These are phyloP conservation scores for Globisporangium yorkense DNA, from an alignment of 352 stramenopile species.

Conservation along the genomic window DNA sequence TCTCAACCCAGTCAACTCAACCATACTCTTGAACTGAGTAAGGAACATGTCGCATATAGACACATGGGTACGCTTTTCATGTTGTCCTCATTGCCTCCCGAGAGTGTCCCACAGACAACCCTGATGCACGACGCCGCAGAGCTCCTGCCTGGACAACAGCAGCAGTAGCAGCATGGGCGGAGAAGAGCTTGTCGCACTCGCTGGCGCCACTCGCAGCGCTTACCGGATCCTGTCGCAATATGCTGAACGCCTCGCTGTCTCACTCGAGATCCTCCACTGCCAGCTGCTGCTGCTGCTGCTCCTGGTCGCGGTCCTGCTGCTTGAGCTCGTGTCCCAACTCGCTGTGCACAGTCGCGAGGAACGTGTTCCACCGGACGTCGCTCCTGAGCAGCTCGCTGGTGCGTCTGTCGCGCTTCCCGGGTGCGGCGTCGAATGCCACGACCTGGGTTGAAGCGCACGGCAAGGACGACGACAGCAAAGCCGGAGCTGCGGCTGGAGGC, in stretches of 20 bases:
- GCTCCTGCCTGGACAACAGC: neutral
- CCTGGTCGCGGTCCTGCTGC: too few relatives aligned
- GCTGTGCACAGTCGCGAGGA: constrained; percentile 12
- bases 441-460: constrained; percentile 7
- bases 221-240: too few relatives aligned
- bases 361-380: constrained; percentile 23
- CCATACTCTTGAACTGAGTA: neutral
- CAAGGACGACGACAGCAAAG: neutral
- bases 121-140: neutral
- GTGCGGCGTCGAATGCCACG: constrained; percentile 5
- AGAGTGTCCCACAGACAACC: too few relatives aligned
- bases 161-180: too few relatives aligned
- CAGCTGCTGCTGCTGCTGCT: constrained; percentile 11
- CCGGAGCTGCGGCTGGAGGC: neutral
- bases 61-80: neutral
- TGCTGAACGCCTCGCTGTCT: neutral
- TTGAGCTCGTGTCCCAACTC: constrained; percentile 9
- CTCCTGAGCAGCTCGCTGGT: constrained; percentile 23
- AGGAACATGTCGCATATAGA: neutral
- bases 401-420: neutral
- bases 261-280: constrained; percentile 29
- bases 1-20: neutral
- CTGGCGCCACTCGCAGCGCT: too few relatives aligned
- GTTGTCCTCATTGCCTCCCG: too few relatives aligned
- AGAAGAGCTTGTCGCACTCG: neutral